phyloP scores from a whole-genome alignment of 192 early-diverging fungal species.

The Linnemannia hyalina region DNA sequence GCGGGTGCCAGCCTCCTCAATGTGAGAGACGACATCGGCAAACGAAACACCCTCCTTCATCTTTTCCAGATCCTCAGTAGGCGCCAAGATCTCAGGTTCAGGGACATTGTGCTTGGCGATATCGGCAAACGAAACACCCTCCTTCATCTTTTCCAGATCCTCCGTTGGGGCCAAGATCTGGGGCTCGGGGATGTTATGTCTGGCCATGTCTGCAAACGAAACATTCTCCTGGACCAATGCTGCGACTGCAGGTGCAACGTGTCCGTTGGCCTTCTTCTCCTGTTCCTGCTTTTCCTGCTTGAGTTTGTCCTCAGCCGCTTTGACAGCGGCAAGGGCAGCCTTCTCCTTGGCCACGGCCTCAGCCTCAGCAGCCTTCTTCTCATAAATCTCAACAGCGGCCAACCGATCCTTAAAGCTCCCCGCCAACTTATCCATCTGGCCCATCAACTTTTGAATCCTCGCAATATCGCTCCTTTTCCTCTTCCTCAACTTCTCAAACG shows the following conservation, averaged over 20 bases:
- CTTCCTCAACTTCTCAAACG: constrained; percentile 50
- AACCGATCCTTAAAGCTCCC: constrained; percentile 37
- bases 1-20: constrained; percentile 8
- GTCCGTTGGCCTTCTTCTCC: constrained; percentile 17
- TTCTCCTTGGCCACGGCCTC: constrained; percentile 21
- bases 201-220: constrained; percentile 31
- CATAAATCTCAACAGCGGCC: constrained; percentile 25
- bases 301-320: neutral
- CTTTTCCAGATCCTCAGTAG: constrained; percentile 43
- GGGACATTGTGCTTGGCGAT: constrained; percentile 24
- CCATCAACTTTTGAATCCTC: constrained; percentile 40
- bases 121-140: constrained; percentile 38
- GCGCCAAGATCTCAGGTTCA: constrained; percentile 24
- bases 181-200: constrained; percentile 20
- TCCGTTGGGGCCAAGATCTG: constrained; percentile 26
- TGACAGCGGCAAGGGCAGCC: neutral
- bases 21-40: constrained; percentile 27
- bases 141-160: constrained; percentile 54
- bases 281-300: constrained; percentile 7
- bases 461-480: constrained; percentile 31
- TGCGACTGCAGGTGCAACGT: neutral
- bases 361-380: constrained; percentile 34
- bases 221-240: constrained; percentile 21
- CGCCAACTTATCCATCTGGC: constrained; percentile 39
- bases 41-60: constrained; percentile 49